These are phyloP conservation scores for Coprinopsis strossmayeri DNA, from an alignment of 768 basidiomycete genomes.

Conservation along the genomic window DNA sequence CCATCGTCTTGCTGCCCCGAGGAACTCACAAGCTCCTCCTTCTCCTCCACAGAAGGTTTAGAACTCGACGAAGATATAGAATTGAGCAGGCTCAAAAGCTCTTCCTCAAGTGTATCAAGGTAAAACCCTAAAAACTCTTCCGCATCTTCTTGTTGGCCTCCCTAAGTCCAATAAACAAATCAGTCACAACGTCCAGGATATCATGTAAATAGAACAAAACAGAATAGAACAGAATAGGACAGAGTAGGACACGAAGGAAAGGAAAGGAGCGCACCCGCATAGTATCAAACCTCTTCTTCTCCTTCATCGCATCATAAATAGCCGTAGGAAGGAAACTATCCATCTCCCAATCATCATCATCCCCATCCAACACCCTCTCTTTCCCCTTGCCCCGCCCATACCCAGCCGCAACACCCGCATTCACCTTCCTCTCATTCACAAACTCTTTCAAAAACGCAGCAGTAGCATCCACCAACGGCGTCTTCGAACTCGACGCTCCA, in stretches of 20 bases:
- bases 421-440: slow-evolving; percentile 22
- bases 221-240: no score
- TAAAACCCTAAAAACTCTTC: slow-evolving; percentile 99
- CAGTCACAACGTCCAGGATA: neutral
- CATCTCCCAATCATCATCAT: slow-evolving; percentile 37
- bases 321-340: slow-evolving; percentile 81
- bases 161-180: slow-evolving; percentile 28
- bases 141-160: slow-evolving; percentile 95
- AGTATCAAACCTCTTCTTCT: slow-evolving; percentile 87
- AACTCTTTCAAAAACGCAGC: slow-evolving; percentile 80
- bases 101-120: slow-evolving; percentile 91
- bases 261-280: slow-evolving; percentile 63
- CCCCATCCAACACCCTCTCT: slow-evolving; percentile 22
- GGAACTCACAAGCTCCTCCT: slow-evolving; percentile 29
- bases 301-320: slow-evolving; percentile 90
- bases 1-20: slow-evolving; percentile 46
- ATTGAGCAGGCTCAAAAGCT: slow-evolving; percentile 63
- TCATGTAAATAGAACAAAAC: no score
- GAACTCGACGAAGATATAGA: slow-evolving; percentile 32
- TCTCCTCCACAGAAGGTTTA: slow-evolving; percentile 33
- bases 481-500: slow-evolving; percentile 10
- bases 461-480: slow-evolving; percentile 63
- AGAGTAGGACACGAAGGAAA: slow-evolving; percentile 5
- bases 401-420: slow-evolving; percentile 11
- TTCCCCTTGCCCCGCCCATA: slow-evolving; percentile 22